These are phyloP conservation scores for Tritrichomonas foetus DNA, from an alignment of 208 protist genomes.

Conservation along the genomic window DNA sequence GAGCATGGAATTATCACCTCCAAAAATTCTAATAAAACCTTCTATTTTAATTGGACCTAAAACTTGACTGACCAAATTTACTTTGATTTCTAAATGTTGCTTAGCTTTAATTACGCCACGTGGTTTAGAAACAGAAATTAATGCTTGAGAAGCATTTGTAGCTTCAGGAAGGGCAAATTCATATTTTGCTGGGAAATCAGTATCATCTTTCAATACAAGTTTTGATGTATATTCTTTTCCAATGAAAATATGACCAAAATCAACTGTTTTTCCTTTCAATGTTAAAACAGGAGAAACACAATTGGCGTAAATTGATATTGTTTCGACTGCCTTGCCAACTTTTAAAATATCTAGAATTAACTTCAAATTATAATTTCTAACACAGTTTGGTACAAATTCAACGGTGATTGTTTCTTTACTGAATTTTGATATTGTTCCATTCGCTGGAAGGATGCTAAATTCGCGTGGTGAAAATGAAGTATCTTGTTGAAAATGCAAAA, in stretches of 20 bases:
- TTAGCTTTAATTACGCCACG: not conserved
- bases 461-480: not conserved
- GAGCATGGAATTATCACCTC: not conserved
- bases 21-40: not conserved
- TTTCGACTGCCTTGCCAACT: not conserved
- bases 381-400: not conserved
- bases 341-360: not conserved
- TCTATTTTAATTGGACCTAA: not conserved
- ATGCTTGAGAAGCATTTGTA: not conserved
- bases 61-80: not conserved
- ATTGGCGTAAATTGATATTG: not conserved
- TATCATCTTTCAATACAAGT: not conserved
- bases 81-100: not conserved
- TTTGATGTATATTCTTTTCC: not conserved
- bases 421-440: not conserved
- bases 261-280: not conserved
- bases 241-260: slow-evolving; percentile 10
- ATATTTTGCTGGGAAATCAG: not conserved
- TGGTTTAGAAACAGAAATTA: not conserved
- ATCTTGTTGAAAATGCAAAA: not conserved
- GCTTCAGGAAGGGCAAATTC: not conserved
- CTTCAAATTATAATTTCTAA: not conserved
- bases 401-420: not conserved
- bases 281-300: not conserved
- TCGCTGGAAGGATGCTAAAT: not conserved